phyloP scores from a whole-genome alignment of 2,329 filamentous ascomycete genomes.

The Claviceps arundinis region DNA sequence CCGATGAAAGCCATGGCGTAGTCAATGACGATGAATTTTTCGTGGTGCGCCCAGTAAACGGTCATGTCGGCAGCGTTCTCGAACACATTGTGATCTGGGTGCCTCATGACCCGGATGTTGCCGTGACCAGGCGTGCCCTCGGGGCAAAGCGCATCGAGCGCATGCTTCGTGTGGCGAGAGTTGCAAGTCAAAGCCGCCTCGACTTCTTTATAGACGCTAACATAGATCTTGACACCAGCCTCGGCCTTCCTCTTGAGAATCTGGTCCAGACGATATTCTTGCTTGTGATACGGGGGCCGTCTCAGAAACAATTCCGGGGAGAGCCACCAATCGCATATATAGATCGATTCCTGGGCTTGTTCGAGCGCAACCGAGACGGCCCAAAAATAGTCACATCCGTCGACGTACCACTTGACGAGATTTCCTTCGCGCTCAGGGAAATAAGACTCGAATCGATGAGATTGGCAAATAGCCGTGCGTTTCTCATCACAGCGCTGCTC shows the following conservation, averaged over 20 bases:
- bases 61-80: constrained; percentile 94
- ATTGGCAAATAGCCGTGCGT: constrained; percentile 54
- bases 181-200: constrained; percentile 79
- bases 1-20: constrained; percentile 86
- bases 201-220: constrained; percentile 86
- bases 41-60: constrained; percentile 95
- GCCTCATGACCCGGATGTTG: constrained; percentile 80
- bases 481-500: constrained; percentile 76
- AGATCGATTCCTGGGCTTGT: constrained; percentile 80
- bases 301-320: constrained; percentile 79
- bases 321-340: constrained; percentile 95
- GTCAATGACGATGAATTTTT: constrained; percentile 94
- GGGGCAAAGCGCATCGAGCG: constrained; percentile 65
- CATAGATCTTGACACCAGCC: constrained; percentile 84
- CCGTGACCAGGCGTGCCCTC: constrained; percentile 69
- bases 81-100: constrained; percentile 89
- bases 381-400: constrained; percentile 92
- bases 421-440: constrained; percentile 80
- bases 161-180: constrained; percentile 83
- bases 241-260: constrained; percentile 80
- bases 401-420: constrained; percentile 91
- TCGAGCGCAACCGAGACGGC: constrained; percentile 85
- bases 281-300: constrained; percentile 66
- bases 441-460: constrained; percentile 78
- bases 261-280: constrained; percentile 78